These are phyloP conservation scores for Balamuthia mandrillaris DNA, from an alignment of 208 protist species.

Conservation along the genomic window DNA sequence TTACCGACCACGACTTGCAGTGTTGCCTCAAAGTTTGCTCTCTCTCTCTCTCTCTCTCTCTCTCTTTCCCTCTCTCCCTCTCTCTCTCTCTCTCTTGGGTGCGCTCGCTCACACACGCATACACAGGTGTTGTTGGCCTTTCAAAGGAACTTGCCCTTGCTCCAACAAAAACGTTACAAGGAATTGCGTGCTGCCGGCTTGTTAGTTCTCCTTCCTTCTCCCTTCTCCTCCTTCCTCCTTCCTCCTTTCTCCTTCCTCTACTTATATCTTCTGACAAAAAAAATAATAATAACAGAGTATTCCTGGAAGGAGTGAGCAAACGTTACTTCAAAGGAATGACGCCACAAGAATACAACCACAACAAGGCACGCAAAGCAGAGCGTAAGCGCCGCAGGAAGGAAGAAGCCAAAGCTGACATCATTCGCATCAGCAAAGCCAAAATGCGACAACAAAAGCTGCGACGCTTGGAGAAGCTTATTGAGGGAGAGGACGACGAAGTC, in stretches of 20 bases:
- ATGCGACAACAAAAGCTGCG: constrained; percentile 4
- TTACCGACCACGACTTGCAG: background rate
- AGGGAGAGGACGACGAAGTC: background rate
- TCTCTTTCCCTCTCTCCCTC: background rate
- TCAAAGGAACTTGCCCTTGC: background rate
- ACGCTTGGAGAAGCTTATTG: constrained; percentile 1
- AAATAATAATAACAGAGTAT: background rate
- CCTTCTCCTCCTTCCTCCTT: background rate
- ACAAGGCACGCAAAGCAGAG: background rate
- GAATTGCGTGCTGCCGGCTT: background rate
- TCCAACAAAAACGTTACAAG: background rate
- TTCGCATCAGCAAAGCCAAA: background rate
- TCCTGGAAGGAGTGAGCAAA: constrained; percentile 21
- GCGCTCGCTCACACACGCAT: background rate
- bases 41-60: background rate
- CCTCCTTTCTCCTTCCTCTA: background rate
- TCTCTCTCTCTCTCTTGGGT: background rate
- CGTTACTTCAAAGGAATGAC: constrained; percentile 28
- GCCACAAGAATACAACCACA: constrained; percentile 30
- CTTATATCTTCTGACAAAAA: background rate
- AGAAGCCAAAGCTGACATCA: background rate
- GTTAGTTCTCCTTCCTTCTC: background rate
- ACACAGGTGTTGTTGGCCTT: background rate
- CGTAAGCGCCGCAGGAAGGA: background rate
- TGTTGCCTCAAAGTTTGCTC: background rate